These are phyloP conservation scores for Laetiporus sulphureus DNA, from an alignment of 1,284 basidiomycete genomes.

Conservation along the genomic window DNA sequence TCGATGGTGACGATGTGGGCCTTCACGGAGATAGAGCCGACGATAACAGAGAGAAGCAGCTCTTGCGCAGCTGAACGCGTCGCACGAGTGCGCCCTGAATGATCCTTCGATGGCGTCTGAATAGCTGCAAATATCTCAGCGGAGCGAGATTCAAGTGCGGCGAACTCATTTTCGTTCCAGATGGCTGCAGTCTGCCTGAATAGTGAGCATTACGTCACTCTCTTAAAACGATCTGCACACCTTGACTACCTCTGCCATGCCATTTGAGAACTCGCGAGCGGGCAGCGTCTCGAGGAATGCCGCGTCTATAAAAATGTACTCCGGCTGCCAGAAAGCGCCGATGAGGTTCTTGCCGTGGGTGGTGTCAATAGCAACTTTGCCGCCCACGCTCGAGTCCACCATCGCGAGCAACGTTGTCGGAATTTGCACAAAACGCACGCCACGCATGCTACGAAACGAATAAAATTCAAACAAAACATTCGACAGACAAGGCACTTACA, in stretches of 20 bases:
- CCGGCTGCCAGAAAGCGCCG: constrained; percentile 97
- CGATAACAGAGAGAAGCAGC: constrained; percentile 73
- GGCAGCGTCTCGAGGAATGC: constrained; percentile 94
- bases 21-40: constrained; percentile 87
- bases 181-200: constrained; percentile 97
- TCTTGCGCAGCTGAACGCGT: constrained; percentile 74
- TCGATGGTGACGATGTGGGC: constrained; percentile 94
- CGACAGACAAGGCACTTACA: constrained; percentile 48
- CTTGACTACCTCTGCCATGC: constrained; percentile 99
- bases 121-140: constrained; percentile 82
- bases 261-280: constrained; percentile 91
- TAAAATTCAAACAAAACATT: constrained; percentile 1
- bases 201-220: no score
- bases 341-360: constrained; percentile 97
- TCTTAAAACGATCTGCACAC: constrained; percentile 47
- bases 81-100: constrained; percentile 54
- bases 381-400: constrained; percentile 97
- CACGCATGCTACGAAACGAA: constrained; percentile 60
- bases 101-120: constrained; percentile 58
- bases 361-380: constrained; percentile 98
- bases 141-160: constrained; percentile 77
- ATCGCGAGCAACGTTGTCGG: constrained; percentile 96
- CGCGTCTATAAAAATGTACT: constrained; percentile 96
- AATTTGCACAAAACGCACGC: constrained; percentile 91
- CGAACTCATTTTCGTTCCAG: constrained; percentile 87